Percentiles rank a stretch among this genome's conserved stretches.
Conservation (phyloP, 2,329 filamentous ascomycete genomes). For the Colletotrichum scovillei region DNA sequence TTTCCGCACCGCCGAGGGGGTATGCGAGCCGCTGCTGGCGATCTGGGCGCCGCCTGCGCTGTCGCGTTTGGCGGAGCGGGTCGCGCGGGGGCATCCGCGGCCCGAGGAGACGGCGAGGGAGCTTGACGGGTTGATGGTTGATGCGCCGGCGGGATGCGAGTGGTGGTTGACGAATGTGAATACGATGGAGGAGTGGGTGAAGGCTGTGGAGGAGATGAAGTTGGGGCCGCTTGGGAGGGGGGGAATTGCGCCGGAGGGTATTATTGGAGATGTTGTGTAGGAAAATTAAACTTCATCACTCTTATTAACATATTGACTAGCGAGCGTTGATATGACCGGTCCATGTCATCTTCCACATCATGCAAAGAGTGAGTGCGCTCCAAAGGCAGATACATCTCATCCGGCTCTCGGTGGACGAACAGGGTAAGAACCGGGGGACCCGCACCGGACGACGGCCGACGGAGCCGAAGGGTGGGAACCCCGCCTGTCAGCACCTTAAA, state of each 20-base stretch:
- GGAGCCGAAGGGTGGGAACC: neutral
- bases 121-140: slow-evolving; percentile 14
- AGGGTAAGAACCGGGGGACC: neutral
- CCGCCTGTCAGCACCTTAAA: neutral
- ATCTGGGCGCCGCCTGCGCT: slow-evolving; percentile 49
- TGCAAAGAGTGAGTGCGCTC: too few species aligned
- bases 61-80: slow-evolving; percentile 36
- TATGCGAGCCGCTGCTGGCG: slow-evolving; percentile 47
- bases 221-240: slow-evolving; percentile 6
- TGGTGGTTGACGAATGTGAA: slow-evolving; percentile 32
- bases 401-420: neutral
- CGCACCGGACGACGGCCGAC: neutral
- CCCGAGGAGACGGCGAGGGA: slow-evolving; percentile 16
- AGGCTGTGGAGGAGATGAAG: slow-evolving; percentile 21
- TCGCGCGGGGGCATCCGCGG: slow-evolving; percentile 31
- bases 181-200: slow-evolving; percentile 26
- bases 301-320: too few species aligned
- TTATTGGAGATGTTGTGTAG: neutral
- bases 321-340: too few species aligned
- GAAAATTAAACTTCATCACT: neutral
- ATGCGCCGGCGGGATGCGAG: slow-evolving; percentile 3
- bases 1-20: slow-evolving; percentile 44
- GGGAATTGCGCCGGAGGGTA: neutral
- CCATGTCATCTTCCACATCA: too few species aligned
- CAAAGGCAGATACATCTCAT: neutral